Evolutionary conservation across 1,139 yeast genomes (phyloP), one percentile per base, ranked within the genome.

Genomic region (Fermentozyma sake): DNA sequence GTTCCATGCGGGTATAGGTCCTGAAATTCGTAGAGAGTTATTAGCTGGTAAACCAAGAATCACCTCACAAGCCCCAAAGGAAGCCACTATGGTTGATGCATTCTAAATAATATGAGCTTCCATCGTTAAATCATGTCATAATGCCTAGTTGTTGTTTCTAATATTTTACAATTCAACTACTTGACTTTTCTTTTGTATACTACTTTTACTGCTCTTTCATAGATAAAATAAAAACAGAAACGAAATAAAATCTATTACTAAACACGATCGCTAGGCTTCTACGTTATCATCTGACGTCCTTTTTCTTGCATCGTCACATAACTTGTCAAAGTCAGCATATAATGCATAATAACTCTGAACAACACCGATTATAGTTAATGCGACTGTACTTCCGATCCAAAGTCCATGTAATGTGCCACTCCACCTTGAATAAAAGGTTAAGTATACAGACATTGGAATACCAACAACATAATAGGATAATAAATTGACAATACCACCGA

Each of bases 1-100:
- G 58, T 80, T 80, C 30, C 99, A 91, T 51, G 82, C 71, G 39
- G 81, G 79, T 16, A 84, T 91, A 38, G 93, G 96, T 3, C 95
- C 96, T 3, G 98, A 89, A 53, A 86, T 91, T 33, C 76, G 98
- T 59, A 77, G 97, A 47, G 98, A 93, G 53, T 68, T 91, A 40
- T 60, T 84, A 40, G 94, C 96, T 16, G 97, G 98, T 31, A 63
- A 52, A 25, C 64, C 72, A 30, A 59, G 73, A 62, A 38, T 67
- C 23, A 44, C 54, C 11, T 37, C 44, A 14, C 44, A 45, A 9
- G 44, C 45, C 10, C 24, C 41, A 2, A 51, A 55, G 29, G 68
- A 61, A 30, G 59, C 62, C 6, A 42, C 49, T 8, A 64, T 65
- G 70, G 51, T 53, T 18, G 62, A 63, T 43, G 68, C 68, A 12